Conservation (phyloP, 106 monocot species). For the Dendrobium nobile region DNA sequence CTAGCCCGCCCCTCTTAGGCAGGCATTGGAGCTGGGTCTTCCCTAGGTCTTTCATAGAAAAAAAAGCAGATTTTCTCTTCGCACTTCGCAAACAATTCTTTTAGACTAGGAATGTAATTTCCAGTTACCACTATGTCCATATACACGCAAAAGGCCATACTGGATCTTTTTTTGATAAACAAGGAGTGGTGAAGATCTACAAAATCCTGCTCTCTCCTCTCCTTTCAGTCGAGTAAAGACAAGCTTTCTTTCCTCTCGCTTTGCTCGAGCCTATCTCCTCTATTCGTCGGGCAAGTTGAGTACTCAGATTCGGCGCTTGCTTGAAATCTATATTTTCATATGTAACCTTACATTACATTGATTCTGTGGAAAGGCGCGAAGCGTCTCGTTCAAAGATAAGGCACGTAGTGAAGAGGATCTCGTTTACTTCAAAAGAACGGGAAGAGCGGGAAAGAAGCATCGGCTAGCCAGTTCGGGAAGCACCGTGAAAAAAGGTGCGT, state of each 20-base stretch:
- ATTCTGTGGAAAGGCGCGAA: background rate
- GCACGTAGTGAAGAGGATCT: background rate
- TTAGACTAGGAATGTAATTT: background rate
- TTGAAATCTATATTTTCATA: background rate
- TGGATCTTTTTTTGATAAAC: background rate
- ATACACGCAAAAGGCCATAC: background rate
- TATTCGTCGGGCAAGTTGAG: conserved; percentile 1
- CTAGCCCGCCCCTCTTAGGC: background rate
- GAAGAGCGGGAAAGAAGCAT: too few species aligned
- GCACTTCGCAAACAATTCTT: background rate
- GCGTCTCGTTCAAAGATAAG: background rate
- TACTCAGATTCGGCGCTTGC: conserved; percentile 6
- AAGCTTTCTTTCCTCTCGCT: too few species aligned
- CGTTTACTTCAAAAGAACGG: too few species aligned
- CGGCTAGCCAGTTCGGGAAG: too few species aligned
- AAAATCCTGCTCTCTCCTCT: background rate
- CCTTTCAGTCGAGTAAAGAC: too few species aligned
- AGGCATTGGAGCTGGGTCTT: background rate
- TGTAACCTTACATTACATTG: background rate
- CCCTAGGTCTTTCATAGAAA: background rate
- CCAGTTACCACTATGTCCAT: background rate
- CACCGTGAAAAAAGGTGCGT: too few species aligned
- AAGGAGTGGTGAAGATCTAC: background rate
- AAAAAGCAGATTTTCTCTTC: background rate
- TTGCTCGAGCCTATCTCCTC: too few species aligned